Conservation (phyloP, 2,329 filamentous ascomycete genomes). For the Decorospora gaudefroyi region DNA sequence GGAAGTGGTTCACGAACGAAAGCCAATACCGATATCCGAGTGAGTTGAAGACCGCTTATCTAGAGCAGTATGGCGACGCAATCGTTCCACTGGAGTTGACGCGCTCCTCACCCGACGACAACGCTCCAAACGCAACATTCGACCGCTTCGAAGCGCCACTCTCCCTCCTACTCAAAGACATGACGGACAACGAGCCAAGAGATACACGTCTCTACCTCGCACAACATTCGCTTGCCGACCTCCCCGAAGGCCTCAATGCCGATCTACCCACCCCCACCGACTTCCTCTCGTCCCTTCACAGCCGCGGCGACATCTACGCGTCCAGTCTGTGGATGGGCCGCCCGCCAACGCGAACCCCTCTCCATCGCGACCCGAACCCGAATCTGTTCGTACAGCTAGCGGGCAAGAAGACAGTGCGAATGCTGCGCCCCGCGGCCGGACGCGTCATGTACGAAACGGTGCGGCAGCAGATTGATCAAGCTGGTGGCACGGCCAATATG, state of each 20-base stretch:
- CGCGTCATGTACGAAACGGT: conserved; percentile 64
- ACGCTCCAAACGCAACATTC: conserved; percentile 53
- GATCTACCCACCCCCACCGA: conserved; percentile 69
- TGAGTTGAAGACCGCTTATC: conserved; percentile 31
- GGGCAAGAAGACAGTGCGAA: conserved; percentile 71
- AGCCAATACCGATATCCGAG: conserved; percentile 8
- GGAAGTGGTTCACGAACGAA: conserved; percentile 37
- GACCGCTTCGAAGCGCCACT: conserved; percentile 65
- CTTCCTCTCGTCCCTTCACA: conserved; percentile 62
- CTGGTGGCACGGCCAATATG: conserved; percentile 56
- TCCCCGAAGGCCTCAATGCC: conserved; percentile 64
- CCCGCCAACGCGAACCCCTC: conserved; percentile 83
- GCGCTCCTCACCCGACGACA: conserved; percentile 15
- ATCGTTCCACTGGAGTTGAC: conserved; percentile 65
- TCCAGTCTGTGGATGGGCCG: conserved; percentile 87
- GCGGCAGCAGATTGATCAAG: conserved; percentile 49
- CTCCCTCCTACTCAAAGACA: conserved; percentile 64
- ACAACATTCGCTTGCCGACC: conserved; percentile 71
- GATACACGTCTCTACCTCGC: conserved; percentile 74
- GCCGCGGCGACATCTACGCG: conserved; percentile 82
- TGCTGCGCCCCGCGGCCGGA: conserved; percentile 69
- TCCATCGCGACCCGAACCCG: conserved; percentile 91
- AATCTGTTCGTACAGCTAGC: conserved; percentile 88
- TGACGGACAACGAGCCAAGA: conserved; percentile 44
- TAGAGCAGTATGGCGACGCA: conserved; percentile 52